Evolutionary conservation across 2,329 filamentous ascomycete species (phyloP).

Genomic region (Fusarium denticulatum): DNA sequence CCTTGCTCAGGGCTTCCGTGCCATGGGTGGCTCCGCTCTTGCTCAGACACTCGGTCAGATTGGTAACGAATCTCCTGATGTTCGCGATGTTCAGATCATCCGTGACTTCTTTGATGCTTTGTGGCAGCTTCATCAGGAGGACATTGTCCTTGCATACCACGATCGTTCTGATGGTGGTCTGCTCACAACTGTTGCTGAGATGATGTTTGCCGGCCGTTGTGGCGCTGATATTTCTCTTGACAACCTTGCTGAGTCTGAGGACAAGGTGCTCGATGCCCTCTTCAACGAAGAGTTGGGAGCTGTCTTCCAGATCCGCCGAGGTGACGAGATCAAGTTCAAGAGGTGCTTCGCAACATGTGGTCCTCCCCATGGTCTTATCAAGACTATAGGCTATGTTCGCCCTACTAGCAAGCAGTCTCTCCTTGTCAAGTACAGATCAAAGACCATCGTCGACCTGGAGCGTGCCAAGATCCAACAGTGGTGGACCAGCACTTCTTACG

Average conservation of each 20-base stretch:
- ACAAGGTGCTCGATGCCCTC: slow-evolving; percentile 76
- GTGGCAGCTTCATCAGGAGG: slow-evolving; percentile 66
- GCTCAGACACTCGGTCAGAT: slow-evolving; percentile 90
- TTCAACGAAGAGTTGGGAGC: slow-evolving; percentile 98
- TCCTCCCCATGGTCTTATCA: slow-evolving; percentile 81
- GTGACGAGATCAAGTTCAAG: slow-evolving; percentile 85
- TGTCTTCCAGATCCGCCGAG: slow-evolving; percentile 91
- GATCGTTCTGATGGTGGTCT: slow-evolving; percentile 94
- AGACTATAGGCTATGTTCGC: slow-evolving; percentile 83
- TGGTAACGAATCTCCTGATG: slow-evolving; percentile 85
- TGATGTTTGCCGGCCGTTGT: slow-evolving; percentile 97
- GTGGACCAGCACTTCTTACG: slow-evolving; percentile 89
- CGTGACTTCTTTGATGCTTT: slow-evolving; percentile 93
- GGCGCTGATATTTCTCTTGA: slow-evolving; percentile 89
- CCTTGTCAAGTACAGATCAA: slow-evolving; percentile 76
- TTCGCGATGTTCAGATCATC: slow-evolving; percentile 82
- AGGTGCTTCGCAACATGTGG: slow-evolving; percentile 92
- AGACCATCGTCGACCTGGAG: slow-evolving; percentile 73
- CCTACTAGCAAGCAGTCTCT: slow-evolving; percentile 77
- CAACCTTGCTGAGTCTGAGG: slow-evolving; percentile 70
- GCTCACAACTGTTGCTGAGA: slow-evolving; percentile 89
- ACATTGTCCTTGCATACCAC: slow-evolving; percentile 87
- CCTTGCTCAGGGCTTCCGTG: slow-evolving; percentile 80
- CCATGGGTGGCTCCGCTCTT: slow-evolving; percentile 89
- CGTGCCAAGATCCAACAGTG: slow-evolving; percentile 82